These are phyloP conservation scores for Luzula sylvatica DNA, from an alignment of 176 grass and related monocot species.

Conservation along the genomic window DNA sequence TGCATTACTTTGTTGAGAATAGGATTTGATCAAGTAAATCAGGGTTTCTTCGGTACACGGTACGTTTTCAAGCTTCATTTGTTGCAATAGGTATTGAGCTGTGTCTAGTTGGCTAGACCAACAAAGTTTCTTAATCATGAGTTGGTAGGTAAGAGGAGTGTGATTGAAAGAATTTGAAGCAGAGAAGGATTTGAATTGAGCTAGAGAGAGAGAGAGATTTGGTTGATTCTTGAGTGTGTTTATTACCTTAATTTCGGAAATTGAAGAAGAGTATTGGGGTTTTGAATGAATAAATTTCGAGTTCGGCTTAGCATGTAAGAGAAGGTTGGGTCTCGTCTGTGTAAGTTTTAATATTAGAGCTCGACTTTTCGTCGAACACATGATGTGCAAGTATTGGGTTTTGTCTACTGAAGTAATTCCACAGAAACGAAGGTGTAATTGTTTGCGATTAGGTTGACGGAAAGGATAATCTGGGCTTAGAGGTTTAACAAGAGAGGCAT, in stretches of 20 bases:
- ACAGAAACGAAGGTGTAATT: too few relatives aligned
- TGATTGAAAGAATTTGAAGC: background rate
- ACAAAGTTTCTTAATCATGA: constrained; percentile 48
- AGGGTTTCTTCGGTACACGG: constrained; percentile 44
- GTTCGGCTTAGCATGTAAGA: background rate
- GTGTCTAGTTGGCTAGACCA: constrained; percentile 43
- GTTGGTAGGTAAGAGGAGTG: constrained; percentile 33
- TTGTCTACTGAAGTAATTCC: too few relatives aligned
- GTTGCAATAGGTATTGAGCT: constrained; percentile 60
- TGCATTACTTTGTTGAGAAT: constrained; percentile 39
- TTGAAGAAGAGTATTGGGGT: background rate
- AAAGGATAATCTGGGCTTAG: too few relatives aligned
- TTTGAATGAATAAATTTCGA: background rate
- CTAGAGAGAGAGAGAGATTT: background rate
- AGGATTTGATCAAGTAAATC: constrained; percentile 39
- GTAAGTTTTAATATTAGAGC: background rate
- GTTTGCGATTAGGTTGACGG: too few relatives aligned
- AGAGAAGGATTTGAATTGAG: background rate
- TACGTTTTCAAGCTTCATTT: constrained; percentile 53
- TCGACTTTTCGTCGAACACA: constrained; percentile 42
- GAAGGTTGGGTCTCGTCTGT: background rate
- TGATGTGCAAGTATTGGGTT: constrained; percentile 10
- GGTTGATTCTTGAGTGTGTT: background rate
- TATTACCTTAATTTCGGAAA: constrained; percentile 16
- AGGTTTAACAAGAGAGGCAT: too few relatives aligned